Conservation (phyloP, 2,329 filamentous ascomycete genomes). For the Pseudopyrenochaeta lycopersici region DNA sequence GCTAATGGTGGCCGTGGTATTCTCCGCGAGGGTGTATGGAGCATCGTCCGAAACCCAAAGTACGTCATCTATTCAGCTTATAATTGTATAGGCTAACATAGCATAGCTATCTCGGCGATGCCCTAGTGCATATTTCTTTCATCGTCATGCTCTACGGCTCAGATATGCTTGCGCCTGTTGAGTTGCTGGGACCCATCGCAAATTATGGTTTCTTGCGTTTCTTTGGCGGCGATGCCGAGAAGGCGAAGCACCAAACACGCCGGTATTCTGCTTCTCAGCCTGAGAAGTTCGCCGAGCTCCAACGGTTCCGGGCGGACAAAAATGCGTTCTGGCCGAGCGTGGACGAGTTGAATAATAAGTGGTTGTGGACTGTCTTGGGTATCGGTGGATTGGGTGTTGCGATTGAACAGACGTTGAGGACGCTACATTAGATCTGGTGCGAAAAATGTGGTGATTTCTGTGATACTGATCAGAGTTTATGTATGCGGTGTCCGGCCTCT, state of each 20-base stretch:
- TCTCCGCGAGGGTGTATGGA: constrained; percentile 67
- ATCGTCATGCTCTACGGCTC: constrained; percentile 65
- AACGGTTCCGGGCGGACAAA: constrained; percentile 62
- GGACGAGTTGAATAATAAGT: constrained; percentile 62
- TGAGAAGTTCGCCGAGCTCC: constrained; percentile 63
- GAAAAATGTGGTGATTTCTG: too few species aligned
- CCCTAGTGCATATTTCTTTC: constrained; percentile 67
- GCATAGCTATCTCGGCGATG: constrained; percentile 68
- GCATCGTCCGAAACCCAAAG: constrained; percentile 70
- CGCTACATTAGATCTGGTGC: constrained; percentile 30
- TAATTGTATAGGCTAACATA: not conserved
- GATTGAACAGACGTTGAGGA: constrained; percentile 55
- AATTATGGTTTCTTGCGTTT: constrained; percentile 68
- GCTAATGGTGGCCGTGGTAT: constrained; percentile 53
- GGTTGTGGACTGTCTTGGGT: constrained; percentile 64
- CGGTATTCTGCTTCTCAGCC: constrained; percentile 62
- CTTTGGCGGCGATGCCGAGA: constrained; percentile 65
- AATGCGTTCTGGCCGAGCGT: constrained; percentile 68
- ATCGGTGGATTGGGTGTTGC: constrained; percentile 60
- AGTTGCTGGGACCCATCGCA: constrained; percentile 63
- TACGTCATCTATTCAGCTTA: constrained; percentile 49
- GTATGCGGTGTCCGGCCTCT: too few species aligned
- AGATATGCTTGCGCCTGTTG: constrained; percentile 63
- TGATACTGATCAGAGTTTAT: too few species aligned
- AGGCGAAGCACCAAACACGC: constrained; percentile 61